Base-by-base conservation (phyloP, 2,329 filamentous ascomycete genomes). In the Ophiostoma sp. region DNA sequence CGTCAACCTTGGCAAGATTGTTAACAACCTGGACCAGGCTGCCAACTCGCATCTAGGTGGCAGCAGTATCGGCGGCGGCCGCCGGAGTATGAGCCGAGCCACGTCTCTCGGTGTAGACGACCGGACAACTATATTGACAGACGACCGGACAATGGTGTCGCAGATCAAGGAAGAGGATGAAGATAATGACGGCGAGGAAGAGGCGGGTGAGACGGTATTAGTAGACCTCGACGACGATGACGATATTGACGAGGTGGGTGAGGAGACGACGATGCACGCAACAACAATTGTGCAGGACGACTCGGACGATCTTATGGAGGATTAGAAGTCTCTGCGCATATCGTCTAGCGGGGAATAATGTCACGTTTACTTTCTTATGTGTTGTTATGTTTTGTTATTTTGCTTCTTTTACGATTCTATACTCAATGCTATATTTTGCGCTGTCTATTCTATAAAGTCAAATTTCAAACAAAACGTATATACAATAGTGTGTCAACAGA, bases 1-100 rank as follows among this genome's bases (percentile, higher is more conserved):
- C 75, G 85, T 90, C 73, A 84, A 82, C 71, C 79, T 91, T 0
- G 87, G 87, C 74, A 90, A 90, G 79, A 89, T 90, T 69, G 87
- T 90, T 73, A 89, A 89, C 75, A 78, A 78, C 41, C 81, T 89
- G 3, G 84, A 84, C 70, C 84, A 84, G 75, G 74, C 62, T 70
- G 70, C 36, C 41, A 72, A 57, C 13, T 70, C 68, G 15, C 48
- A 67, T 65, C 57, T 67, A 17, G 41, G 71, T 48, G 27, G 68
- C 66, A 54, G 68, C 68, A 69, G 54, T 17, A 60, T 54, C 17
- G 74, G 74, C 54, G 70, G 70, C 36, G 75, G 79, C n/a, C 75
- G 79, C 36, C 79, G 80, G 33, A 80, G 79, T 33, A 71, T 78
- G 10, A 84, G 83, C 74, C 79, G 83, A 39, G 83, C 81, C 69